Evolutionary conservation across 202 grass and related monocot species (phyloP).

Genomic region (Setaria viridis): DNA sequence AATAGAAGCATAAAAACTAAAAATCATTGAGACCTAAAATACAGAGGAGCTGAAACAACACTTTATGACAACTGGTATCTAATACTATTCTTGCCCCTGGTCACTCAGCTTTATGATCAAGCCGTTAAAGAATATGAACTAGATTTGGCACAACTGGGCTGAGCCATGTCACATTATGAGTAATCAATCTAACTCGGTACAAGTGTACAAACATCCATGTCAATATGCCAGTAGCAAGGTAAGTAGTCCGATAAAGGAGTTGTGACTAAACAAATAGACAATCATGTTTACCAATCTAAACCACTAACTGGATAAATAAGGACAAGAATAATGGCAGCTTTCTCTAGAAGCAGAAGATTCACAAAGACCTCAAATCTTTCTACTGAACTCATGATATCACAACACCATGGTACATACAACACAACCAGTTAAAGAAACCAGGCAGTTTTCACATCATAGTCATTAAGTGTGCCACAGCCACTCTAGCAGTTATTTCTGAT

Average conservation of each 20-base stretch:
- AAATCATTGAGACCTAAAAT: neutral
- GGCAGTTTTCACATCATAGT: neutral
- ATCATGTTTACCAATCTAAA: neutral
- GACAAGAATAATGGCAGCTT: neutral
- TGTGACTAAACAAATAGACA: neutral
- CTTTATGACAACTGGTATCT: neutral
- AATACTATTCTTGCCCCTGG: neutral
- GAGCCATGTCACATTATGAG: neutral
- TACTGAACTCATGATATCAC: neutral
- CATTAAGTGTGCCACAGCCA: neutral
- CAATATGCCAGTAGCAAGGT: neutral
- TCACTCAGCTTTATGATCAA: neutral
- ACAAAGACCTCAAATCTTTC: neutral
- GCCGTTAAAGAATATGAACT: neutral
- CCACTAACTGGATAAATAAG: neutral
- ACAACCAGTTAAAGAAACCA: neutral
- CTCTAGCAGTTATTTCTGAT: neutral
- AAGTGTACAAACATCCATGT: neutral
- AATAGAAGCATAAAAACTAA: neutral
- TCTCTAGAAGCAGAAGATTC: neutral
- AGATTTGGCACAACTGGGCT: neutral
- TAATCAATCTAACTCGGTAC: neutral
- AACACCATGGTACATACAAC: neutral
- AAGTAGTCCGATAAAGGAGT: neutral
- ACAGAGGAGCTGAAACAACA: neutral